Conservation (phyloP, 352 stramenopile species). For the Globisporangium paroecandrum region DNA sequence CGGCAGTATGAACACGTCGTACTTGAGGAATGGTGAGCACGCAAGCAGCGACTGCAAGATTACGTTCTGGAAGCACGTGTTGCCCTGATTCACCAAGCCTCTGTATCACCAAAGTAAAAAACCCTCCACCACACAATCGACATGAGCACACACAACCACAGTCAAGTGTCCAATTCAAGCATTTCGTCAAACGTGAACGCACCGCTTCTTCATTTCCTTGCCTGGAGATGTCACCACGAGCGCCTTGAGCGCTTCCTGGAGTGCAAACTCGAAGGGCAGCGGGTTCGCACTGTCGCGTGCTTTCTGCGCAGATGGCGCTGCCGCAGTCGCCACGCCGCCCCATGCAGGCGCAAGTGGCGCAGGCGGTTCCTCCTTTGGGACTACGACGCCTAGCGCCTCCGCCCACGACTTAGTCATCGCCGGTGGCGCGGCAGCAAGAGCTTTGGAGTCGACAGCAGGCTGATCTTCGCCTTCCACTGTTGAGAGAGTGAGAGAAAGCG, state of each 20-base stretch:
- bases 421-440: constrained; percentile 2
- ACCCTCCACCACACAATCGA: constrained; percentile 22
- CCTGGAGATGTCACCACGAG: constrained; percentile 59
- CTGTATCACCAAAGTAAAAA: background rate
- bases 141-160: background rate
- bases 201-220: constrained; percentile 85
- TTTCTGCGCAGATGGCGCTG: background rate
- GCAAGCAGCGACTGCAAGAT: constrained; percentile 81
- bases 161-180: background rate
- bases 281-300: constrained; percentile 14
- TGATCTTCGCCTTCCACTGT: background rate
- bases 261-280: constrained; percentile 57
- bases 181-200: background rate
- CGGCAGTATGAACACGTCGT: background rate
- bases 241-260: constrained; percentile 53
- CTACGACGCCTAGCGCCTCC: constrained; percentile 41
- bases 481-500: background rate
- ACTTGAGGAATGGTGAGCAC: constrained; percentile 82
- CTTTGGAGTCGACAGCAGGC: background rate
- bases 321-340: constrained; percentile 20
- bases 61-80: constrained; percentile 88
- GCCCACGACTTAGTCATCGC: constrained; percentile 58
- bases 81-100: constrained; percentile 81
- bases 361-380: constrained; percentile 14
- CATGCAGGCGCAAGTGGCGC: constrained; percentile 25